Evolutionary conservation across 805 yeast genomes (phyloP), one percentile per base, ranked within the genome.

Genomic region (Hermanozyma aechmeae): DNA sequence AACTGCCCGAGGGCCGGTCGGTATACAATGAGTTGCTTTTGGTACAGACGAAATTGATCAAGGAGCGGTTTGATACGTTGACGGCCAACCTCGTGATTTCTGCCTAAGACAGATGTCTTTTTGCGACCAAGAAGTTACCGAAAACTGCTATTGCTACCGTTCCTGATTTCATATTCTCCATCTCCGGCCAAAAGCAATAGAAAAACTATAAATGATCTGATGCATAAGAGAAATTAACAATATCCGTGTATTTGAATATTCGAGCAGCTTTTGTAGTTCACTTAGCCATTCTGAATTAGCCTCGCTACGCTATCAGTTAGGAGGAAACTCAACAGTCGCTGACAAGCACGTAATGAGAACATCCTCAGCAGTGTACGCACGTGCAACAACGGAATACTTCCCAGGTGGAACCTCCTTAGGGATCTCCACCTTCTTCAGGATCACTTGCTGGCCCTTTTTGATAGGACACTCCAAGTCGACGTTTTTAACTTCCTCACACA

Each of bases 341-440:
- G 82, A 71, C 43, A 92, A 61, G 55, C 98, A 92, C 15, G 95
- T 75, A 39, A 92, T 75, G 38, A 81, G 70, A 22, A 71, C 79
- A 46, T 85, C 96, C 31, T 81, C 84, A 24, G 63, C 74, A 23
- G 94, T 85, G 62, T 73, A 92, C 3, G 97, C 98, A 48, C 89
- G 75, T 13, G 96, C 97, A 29, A 68, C 62, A 16, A 89, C 94
- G 17, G 73, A 61, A 61, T 92, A 92, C 50, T 72, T 79, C 23
- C 98, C 98, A 14, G 97, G 96, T 34, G 98, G 98, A 18, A 89
- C 94, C 53, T 85, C 92, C 11, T 68, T 64, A 12, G 98, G 98
- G 32, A 92, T 73, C 46, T 78, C 87, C 15, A 92, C 93, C 25
- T 62, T 57, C 53, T 86, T 86, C 15, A 68, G 52, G 31, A 92